Evolutionary conservation across 768 basidiomycete genomes (phyloP).

Genomic region (Tylopilus sp.): DNA sequence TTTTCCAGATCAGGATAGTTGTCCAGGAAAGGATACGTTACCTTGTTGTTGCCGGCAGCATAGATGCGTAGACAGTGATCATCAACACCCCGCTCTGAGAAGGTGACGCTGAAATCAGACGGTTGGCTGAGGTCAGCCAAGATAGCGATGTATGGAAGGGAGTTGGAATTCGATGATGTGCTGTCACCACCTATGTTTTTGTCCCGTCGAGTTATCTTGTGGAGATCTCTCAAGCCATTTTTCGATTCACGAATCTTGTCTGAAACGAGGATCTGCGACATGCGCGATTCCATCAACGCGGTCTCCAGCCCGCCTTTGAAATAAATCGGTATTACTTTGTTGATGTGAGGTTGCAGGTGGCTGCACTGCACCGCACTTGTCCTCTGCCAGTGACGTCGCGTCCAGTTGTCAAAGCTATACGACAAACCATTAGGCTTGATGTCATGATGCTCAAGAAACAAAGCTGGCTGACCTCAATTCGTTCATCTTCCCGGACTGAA

Average conservation of each 20-base stretch:
- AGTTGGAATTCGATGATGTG: too few species aligned
- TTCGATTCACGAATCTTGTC: slow-evolving; percentile 4
- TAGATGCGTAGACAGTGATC: too few species aligned
- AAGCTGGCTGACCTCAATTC: background rate
- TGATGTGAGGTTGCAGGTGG: slow-evolving; percentile 7
- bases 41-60: background rate
- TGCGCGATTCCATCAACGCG: background rate
- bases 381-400: too few species aligned
- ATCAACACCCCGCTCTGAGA: too few species aligned
- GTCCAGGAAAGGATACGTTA: slow-evolving; percentile 7
- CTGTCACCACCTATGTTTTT: too few species aligned
- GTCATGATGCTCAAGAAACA: too few species aligned
- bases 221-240: background rate
- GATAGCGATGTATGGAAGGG: too few species aligned
- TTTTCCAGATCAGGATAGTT: background rate
- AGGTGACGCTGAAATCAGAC: too few species aligned
- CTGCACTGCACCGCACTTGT: too few species aligned
- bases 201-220: background rate
- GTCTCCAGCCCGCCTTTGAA: slow-evolving; percentile 1
- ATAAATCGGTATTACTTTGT: slow-evolving; percentile 14
- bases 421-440: too few species aligned
- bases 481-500: background rate
- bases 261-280: slow-evolving; percentile 20
- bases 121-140: too few species aligned
- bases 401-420: too few species aligned